Evolutionary conservation across 2,329 filamentous ascomycete species (phyloP).

Genomic region (Eutypella sp.): DNA sequence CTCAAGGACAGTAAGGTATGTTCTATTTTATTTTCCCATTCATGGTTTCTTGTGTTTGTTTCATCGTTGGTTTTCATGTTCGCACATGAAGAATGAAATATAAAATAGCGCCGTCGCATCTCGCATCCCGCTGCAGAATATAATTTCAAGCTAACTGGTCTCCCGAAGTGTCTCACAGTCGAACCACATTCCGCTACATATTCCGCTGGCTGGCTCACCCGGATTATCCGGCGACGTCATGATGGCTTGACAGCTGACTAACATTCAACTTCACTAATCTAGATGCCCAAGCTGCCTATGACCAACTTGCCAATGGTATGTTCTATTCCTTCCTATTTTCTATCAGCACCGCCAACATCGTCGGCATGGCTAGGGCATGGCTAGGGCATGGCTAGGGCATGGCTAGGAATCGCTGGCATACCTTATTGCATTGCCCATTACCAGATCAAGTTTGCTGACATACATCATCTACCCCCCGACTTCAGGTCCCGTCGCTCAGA

Average conservation of each 20-base stretch:
- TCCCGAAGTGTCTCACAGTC: constrained; percentile 29
- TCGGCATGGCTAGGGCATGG: not conserved
- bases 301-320: constrained; percentile 44
- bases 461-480: constrained; percentile 8
- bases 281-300: constrained; percentile 47
- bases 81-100: too few relatives aligned
- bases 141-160: constrained; percentile 26
- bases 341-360: too few relatives aligned
- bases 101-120: too few relatives aligned
- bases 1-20: constrained; percentile 52
- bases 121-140: constrained; percentile 8
- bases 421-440: not conserved
- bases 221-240: constrained; percentile 14
- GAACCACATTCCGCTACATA: too few relatives aligned
- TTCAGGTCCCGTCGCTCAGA: constrained; percentile 54
- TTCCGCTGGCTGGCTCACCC: too few relatives aligned
- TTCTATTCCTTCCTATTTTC: constrained; percentile 6
- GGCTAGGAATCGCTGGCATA: not conserved
- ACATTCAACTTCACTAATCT: constrained; percentile 1
- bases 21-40: too few relatives aligned
- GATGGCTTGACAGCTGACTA: constrained; percentile 27
- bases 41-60: too few relatives aligned
- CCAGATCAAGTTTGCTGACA: not conserved
- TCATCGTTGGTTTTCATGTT: too few relatives aligned
- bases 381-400: not conserved